Evolutionary conservation across 768 basidiomycete genomes (phyloP).

Genomic region (Amyloporia xantha): DNA sequence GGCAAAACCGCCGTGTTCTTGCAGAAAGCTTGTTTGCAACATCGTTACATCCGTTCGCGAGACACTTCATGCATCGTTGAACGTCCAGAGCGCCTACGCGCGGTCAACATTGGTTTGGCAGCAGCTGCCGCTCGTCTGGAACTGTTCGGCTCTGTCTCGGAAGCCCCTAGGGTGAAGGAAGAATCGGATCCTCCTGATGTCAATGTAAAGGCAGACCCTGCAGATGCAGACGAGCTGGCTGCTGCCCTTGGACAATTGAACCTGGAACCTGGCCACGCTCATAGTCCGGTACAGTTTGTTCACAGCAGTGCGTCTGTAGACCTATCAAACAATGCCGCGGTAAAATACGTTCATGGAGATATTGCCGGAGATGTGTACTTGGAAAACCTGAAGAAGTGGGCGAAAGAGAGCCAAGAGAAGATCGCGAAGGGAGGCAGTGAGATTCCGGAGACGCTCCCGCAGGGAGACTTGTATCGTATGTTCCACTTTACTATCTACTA

Average conservation of each 20-base stretch:
- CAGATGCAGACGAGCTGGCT: constrained; percentile 34
- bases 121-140: constrained; percentile 74
- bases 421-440: constrained; percentile 61
- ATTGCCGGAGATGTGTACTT: constrained; percentile 62
- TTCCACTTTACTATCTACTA: constrained; percentile 24
- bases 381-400: constrained; percentile 55
- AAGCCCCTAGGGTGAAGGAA: neutral
- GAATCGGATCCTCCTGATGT: neutral
- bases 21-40: constrained; percentile 68
- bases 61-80: constrained; percentile 80
- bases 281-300: constrained; percentile 37
- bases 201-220: neutral
- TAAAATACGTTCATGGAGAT: constrained; percentile 71
- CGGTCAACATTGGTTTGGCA: constrained; percentile 76
- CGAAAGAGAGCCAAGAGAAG: constrained; percentile 51
- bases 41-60: constrained; percentile 71
- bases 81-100: constrained; percentile 81
- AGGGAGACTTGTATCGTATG: constrained; percentile 82
- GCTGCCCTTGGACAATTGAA: constrained; percentile 34
- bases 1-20: constrained; percentile 31
- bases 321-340: constrained; percentile 52
- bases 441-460: constrained; percentile 64
- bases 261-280: constrained; percentile 6
- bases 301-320: constrained; percentile 49
- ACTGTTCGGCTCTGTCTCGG: constrained; percentile 5